Conservation (phyloP, 2,329 filamentous ascomycete genomes). For the Claviceps quebecensis region DNA sequence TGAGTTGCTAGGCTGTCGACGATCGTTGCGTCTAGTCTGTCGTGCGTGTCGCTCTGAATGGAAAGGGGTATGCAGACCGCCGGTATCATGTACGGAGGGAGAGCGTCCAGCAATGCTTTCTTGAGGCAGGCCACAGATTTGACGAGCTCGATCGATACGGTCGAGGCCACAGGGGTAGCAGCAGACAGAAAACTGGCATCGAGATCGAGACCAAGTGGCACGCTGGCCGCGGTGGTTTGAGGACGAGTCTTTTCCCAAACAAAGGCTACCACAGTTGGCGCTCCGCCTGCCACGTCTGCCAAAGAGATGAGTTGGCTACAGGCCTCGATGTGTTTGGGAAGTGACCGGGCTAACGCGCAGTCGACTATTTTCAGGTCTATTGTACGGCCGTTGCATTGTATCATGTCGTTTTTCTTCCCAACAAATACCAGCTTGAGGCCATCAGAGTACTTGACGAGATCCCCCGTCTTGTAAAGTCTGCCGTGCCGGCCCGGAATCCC, state of each 20-base stretch:
- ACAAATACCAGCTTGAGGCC: slow-evolving; percentile 13
- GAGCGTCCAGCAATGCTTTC: slow-evolving; percentile 13
- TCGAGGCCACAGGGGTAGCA: slow-evolving; percentile 6
- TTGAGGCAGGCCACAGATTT: slow-evolving; percentile 11
- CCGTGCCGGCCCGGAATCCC: slow-evolving; percentile 10
- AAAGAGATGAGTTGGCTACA: slow-evolving; percentile 11
- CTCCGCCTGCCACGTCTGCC: slow-evolving; percentile 3
- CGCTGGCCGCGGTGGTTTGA: background rate
- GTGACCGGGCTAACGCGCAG: slow-evolving; percentile 10
- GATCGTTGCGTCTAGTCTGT: background rate
- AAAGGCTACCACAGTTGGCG: background rate
- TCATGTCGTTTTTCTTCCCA: slow-evolving; percentile 11
- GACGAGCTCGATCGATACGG: slow-evolving; percentile 10
- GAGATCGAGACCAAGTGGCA: slow-evolving; percentile 5
- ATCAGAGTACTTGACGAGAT: slow-evolving; percentile 14
- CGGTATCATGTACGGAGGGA: slow-evolving; percentile 14
- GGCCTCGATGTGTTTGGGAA: slow-evolving; percentile 7
- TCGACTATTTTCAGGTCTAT: slow-evolving; percentile 13
- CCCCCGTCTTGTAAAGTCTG: slow-evolving; percentile 13
- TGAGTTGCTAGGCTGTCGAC: slow-evolving; percentile 33
- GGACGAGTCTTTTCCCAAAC: background rate
- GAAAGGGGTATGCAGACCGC: background rate
- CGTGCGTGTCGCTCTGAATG: background rate
- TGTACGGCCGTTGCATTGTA: slow-evolving; percentile 12
- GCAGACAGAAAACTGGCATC: background rate